Evolutionary conservation across 1,139 yeast species (phyloP), one percentile per base, ranked within the genome.

Genomic region (Magnusiomyces suaveolens): DNA sequence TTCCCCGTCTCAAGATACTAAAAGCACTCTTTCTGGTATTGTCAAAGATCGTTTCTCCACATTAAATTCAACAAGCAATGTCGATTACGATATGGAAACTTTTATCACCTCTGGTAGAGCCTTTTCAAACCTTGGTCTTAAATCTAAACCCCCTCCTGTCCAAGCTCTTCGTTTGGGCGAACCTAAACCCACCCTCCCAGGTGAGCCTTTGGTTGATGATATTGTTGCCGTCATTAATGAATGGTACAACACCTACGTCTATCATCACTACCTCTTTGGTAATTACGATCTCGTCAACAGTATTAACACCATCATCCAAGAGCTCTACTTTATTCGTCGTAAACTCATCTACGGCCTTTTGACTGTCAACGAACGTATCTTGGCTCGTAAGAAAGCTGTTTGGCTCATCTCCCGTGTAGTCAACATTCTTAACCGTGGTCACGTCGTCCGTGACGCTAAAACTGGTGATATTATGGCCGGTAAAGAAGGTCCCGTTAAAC

Each of bases 361-460:
- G 58, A 87, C 95, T 0, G 69, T 69, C 23, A 72, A 75, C 56
- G 96, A 88, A 69, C 69, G 71, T 25, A 69, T 70, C 38, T 69
- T 73, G 20, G 81, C 88, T 2, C 76, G 76, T 57, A 84, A 81
- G 66, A 74, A 78, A 46, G 82, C 84, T 26, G 78, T 85, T 4
- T 76, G 79, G 60, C 74, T 82, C 52, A 73, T 87, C 63, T 76
- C 82, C 57, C 81, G 81, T 62, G 79, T 86, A 55, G 78, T 92
- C 29, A 88, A 87, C 69, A 75, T 82, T 58, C 74, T 88, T 62
- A 65, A 69, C 20, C 69, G 82, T 53, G 95, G 87, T 66, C 79
- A 84, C 44, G 79, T 87, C 20, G 96, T 92, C 26, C 84, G 85
- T 64, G 86, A 84, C 64, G 80, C 90, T 1, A 61, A 68, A 24